These are phyloP conservation scores for Exsudoporus floridanus DNA, from an alignment of 1,284 basidiomycete species.

Conservation along the genomic window DNA sequence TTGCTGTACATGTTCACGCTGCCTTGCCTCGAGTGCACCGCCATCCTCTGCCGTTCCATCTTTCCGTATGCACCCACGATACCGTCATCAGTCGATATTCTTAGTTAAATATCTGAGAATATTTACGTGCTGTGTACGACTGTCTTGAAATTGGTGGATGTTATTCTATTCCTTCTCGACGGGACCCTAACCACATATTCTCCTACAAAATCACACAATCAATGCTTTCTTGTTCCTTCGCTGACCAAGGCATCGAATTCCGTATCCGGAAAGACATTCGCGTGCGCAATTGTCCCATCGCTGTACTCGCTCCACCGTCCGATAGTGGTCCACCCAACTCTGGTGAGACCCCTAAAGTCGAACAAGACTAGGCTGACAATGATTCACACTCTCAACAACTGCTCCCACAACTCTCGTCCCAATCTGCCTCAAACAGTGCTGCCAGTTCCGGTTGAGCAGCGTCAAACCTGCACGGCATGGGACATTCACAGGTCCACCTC, in stretches of 20 bases:
- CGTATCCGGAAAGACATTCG: constrained; percentile 88
- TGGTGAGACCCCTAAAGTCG: constrained; percentile 22
- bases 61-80: constrained; percentile 59
- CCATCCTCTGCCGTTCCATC: constrained; percentile 81
- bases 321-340: constrained; percentile 32
- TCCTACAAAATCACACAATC: constrained; percentile 55
- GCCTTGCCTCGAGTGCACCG: constrained; percentile 90
- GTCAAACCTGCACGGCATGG: constrained; percentile 33
- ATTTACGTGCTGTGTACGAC: too few species aligned
- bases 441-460: background rate
- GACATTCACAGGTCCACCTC: constrained; percentile 26
- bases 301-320: constrained; percentile 41
- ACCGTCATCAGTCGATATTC: constrained; percentile 31
- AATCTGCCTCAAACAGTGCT: constrained; percentile 6
- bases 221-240: constrained; percentile 83
- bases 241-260: constrained; percentile 92
- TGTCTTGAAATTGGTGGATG: too few species aligned
- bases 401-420: constrained; percentile 12
- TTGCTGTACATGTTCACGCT: constrained; percentile 88
- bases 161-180: constrained; percentile 13
- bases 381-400: constrained; percentile 16
- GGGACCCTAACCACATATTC: background rate
- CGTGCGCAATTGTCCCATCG: constrained; percentile 64
- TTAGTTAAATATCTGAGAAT: too few species aligned
- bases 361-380: constrained; percentile 31